phyloP scores from a whole-genome alignment of 2,329 filamentous ascomycete species.

The Xylariales sp. region DNA sequence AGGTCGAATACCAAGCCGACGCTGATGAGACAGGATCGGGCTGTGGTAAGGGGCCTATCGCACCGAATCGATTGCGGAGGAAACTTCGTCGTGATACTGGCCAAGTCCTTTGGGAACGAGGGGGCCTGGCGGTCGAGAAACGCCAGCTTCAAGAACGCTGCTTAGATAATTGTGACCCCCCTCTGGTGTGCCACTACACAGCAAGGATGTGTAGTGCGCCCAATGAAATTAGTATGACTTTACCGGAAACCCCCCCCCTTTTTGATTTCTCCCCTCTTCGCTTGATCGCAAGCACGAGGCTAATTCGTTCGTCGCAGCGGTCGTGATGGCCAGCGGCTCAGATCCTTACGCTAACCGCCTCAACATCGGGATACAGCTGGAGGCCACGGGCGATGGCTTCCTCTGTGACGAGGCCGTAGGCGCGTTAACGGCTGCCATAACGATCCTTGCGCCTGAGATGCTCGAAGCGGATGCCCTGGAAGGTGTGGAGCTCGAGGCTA shows the following conservation, averaged over 20 bases:
- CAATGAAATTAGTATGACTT: slow-evolving; percentile 1
- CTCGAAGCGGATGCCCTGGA: slow-evolving; percentile 4
- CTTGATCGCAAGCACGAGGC: background rate
- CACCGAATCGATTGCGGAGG: too few species aligned
- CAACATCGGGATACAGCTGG: slow-evolving; percentile 7
- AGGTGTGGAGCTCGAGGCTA: slow-evolving; percentile 4
- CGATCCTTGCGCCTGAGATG: slow-evolving; percentile 4
- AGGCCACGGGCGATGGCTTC: slow-evolving; percentile 1
- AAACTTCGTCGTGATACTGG: background rate
- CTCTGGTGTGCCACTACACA: slow-evolving; percentile 4
- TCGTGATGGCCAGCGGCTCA: background rate
- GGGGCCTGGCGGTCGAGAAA: background rate
- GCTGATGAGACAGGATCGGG: too few species aligned
- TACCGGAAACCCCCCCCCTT: too few species aligned
- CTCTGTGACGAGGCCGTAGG: slow-evolving; percentile 2
- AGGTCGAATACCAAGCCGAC: too few species aligned
- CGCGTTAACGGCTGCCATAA: slow-evolving; percentile 3
- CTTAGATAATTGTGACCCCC: slow-evolving; percentile 6
- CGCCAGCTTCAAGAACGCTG: slow-evolving; percentile 3
- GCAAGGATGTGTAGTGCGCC: slow-evolving; percentile 8
- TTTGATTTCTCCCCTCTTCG: background rate
- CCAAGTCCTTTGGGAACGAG: background rate
- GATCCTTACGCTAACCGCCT: slow-evolving; percentile 8
- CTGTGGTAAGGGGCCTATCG: too few species aligned
- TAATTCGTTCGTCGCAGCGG: background rate